Base-by-base conservation (phyloP, 202 grass and related monocot genomes). In the Hordeum pubiflorum region DNA sequence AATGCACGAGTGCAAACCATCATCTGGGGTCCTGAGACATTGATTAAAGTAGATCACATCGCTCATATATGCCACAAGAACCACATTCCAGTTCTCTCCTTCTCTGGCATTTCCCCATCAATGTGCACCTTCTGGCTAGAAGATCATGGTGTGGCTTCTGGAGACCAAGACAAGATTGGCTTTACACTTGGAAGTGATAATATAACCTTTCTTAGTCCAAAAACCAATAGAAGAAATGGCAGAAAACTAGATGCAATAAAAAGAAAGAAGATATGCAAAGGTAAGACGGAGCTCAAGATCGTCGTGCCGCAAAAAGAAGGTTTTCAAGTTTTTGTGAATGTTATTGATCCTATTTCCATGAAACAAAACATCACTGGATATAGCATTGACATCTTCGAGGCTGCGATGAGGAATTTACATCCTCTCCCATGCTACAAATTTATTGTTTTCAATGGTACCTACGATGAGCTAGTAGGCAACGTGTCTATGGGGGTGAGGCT, bases 311-410 rank as follows among this genome's bases (percentile, higher is more conserved):
- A 2, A 4, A 68, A 68, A 39, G 0, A 22, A 2, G 64, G 64
- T 68, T 68, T 68, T 22, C 1, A 22, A 12, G 33, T 11, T 12
- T 68, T 68, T 40, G 64, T 68, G 64, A 10, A 68, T 68, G 36
- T 2, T 22, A 68, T 10, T 41, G 39, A 9, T 41, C 39, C 39
- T 7, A 40, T 40, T 40, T 40, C 38, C 5, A 9, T 1, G 38
- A 9, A 27, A 57, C 39, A 9, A 59, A 2, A 20, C 23, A 34
- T 84, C 43, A 86, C 57, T n/a, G 88, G 91, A 24, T 93, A 86
- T 41, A 79, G 76, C 79, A 89, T 93, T 20, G 83, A 93, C 72
- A 40, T 93, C 15, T 93, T 93, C 1, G 60, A 90, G 5, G 65
- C 83, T 22, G 85, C 79, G 22, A 37, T 84, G 20, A 48, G 58